Evolutionary conservation across 2,329 filamentous ascomycete species (phyloP).

Genomic region (Talaromyces sp.): DNA sequence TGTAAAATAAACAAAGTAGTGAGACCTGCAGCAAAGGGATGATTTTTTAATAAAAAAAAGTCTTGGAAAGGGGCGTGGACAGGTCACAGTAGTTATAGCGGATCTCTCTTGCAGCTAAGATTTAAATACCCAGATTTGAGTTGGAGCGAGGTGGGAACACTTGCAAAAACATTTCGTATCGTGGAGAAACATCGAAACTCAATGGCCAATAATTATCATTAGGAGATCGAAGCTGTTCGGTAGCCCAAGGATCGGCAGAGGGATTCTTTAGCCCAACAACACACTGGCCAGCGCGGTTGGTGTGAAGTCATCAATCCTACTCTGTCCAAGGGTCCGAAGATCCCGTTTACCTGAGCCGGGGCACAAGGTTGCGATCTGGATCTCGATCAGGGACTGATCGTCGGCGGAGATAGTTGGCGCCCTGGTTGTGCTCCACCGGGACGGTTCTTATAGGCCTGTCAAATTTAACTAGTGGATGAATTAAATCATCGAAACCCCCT

Average conservation of each 20-base stretch:
- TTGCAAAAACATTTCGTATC: background rate
- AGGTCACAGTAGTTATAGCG: no score
- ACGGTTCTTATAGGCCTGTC: slow-evolving; percentile 21
- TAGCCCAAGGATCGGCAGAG: no score
- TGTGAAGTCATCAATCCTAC: slow-evolving; percentile 22
- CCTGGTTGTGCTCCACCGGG: background rate
- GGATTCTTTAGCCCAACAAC: no score
- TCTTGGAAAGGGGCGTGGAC: background rate
- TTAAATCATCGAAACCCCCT: background rate
- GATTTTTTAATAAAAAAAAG: background rate
- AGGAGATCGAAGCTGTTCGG: background rate
- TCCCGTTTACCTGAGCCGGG: slow-evolving; percentile 3
- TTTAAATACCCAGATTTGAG: no score
- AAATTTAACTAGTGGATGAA: slow-evolving; percentile 7
- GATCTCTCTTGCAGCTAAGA: no score
- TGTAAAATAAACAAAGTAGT: background rate
- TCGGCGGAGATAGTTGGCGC: slow-evolving; percentile 10
- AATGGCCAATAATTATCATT: slow-evolving; percentile 1
- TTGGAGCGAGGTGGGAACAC: background rate
- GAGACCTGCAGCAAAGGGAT: background rate
- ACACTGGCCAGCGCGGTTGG: slow-evolving; percentile 29
- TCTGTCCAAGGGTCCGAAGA: background rate
- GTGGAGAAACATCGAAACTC: slow-evolving; percentile 4
- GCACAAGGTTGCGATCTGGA: slow-evolving; percentile 9
- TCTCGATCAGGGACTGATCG: slow-evolving; percentile 22